These are phyloP conservation scores for Fusarium temperatum DNA, from an alignment of 2,329 filamentous ascomycete genomes.

Conservation along the genomic window DNA sequence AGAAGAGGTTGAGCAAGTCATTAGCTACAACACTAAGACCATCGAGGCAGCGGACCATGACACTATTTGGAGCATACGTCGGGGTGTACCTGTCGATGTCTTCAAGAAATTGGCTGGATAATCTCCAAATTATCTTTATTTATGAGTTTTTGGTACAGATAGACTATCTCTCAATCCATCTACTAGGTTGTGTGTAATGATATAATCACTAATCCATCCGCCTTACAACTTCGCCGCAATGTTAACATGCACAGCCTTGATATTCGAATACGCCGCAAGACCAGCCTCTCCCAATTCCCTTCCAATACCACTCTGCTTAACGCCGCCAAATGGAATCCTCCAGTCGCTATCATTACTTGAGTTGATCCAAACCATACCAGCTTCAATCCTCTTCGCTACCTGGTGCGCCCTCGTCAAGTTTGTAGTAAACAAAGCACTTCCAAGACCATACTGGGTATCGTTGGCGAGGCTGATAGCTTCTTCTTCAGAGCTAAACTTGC, in stretches of 20 bases:
- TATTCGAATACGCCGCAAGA: conserved; percentile 54
- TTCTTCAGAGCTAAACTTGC: conserved; percentile 53
- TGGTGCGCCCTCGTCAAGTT: conserved; percentile 61
- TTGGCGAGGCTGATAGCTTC: conserved; percentile 56
- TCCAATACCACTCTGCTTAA: conserved; percentile 60
- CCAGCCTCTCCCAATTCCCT: conserved; percentile 57
- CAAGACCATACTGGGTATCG: conserved; percentile 68
- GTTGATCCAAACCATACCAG: conserved; percentile 66
- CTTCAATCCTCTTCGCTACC: conserved; percentile 65
- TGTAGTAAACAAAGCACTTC: conserved; percentile 68
- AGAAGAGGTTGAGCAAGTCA: neutral
- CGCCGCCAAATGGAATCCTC: conserved; percentile 56
- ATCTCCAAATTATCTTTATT: accelerated
- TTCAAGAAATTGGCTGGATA: neutral
- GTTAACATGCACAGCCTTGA: conserved; percentile 58
- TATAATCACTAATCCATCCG: accelerated
- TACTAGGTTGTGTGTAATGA: too few species aligned
- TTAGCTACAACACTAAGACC: neutral
- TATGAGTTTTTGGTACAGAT: neutral
- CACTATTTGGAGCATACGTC: conserved; percentile 7
- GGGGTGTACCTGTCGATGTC: neutral
- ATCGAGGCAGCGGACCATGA: conserved; percentile 2
- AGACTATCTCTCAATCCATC: neutral
- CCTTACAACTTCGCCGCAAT: conserved; percentile 41
- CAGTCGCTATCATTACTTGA: conserved; percentile 56